A percentile compares a stretch with the other conserved stretches of the same genome.
phyloP scores from a whole-genome alignment of 441 rosid species.

The Erodium texanum region DNA sequence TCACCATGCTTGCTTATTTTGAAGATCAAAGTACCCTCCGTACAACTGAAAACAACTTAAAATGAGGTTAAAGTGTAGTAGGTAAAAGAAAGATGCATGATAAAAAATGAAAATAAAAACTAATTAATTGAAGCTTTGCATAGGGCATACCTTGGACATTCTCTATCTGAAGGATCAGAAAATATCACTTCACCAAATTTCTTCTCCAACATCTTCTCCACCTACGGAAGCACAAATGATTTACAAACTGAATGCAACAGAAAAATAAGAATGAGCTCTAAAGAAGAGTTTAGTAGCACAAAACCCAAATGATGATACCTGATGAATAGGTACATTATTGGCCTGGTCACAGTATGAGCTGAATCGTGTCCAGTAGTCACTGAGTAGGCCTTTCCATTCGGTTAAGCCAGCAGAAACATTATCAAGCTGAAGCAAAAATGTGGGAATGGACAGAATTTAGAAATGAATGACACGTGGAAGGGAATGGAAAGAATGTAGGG shows the following conservation, averaged over 20 bases:
- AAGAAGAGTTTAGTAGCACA: conserved; percentile 12
- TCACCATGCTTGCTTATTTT: conserved; percentile 80
- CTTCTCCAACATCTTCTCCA: conserved; percentile 94
- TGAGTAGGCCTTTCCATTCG: conserved; percentile 5
- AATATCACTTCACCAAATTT: conserved; percentile 67
- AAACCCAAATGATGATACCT: conserved; percentile 33
- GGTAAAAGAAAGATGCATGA: neutral
- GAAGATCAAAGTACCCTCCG: conserved; percentile 76
- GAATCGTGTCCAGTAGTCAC: conserved; percentile 5
- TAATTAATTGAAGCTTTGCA: neutral
- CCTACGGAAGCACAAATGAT: conserved; percentile 38
- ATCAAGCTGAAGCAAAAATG: neutral
- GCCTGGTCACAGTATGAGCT: conserved; percentile 5
- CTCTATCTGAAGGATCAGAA: conserved; percentile 67
- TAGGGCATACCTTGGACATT: conserved; percentile 93
- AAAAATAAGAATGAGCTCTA: conserved; percentile 8
- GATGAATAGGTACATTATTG: neutral
- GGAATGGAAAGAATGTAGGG: neutral
- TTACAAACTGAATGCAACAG: neutral
- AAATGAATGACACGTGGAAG: neutral
- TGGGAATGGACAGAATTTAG: neutral
- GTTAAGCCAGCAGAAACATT: conserved; percentile 5
- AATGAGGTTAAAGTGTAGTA: conserved; percentile 5
- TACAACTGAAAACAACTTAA: conserved; percentile 55
- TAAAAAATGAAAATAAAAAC: neutral